A percentile compares a stretch with the other conserved stretches of the same genome.
Evolutionary conservation across 257 asterid species (phyloP).

Genomic region (Oldenlandia corymbosa): DNA sequence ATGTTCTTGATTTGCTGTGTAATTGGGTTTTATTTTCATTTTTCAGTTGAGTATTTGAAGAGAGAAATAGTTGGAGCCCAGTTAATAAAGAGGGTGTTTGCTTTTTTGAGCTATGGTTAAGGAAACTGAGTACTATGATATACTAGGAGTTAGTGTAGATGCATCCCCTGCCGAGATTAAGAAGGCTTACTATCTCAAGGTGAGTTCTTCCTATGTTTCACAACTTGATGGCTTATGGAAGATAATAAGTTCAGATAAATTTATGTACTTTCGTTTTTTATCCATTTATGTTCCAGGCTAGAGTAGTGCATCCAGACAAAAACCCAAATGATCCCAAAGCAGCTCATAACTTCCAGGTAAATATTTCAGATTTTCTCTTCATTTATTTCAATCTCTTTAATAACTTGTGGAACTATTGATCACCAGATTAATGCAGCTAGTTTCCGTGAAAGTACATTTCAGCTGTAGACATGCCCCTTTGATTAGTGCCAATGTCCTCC

Average conservation of each 20-base stretch:
- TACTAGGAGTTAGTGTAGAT: constrained; percentile 55
- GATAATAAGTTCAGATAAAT: background rate
- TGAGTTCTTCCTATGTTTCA: constrained; percentile 14
- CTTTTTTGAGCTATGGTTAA: constrained; percentile 40
- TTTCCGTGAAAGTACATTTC: constrained; percentile 1
- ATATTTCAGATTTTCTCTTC: background rate
- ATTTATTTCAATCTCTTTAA: background rate
- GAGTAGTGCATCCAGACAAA: constrained; percentile 80
- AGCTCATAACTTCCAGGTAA: constrained; percentile 73
- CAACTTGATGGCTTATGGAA: background rate
- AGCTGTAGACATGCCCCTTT: background rate
- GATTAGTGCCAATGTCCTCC: background rate
- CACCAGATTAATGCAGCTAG: background rate
- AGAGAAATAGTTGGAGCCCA: background rate
- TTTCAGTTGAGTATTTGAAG: constrained; percentile 19
- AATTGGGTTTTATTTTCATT: constrained; percentile 13
- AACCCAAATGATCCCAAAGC: constrained; percentile 71
- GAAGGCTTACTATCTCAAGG: constrained; percentile 77
- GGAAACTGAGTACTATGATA: constrained; percentile 66
- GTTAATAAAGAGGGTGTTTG: background rate
- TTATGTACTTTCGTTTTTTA: constrained; percentile 4
- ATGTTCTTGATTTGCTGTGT: constrained; percentile 12
- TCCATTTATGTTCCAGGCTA: constrained; percentile 65
- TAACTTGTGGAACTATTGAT: background rate
- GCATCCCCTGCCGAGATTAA: constrained; percentile 63